A percentile compares a stretch with the other conserved stretches of the same genome.
Evolutionary conservation across 2,329 filamentous ascomycete species (phyloP).

Genomic region (Aspergillus persii): DNA sequence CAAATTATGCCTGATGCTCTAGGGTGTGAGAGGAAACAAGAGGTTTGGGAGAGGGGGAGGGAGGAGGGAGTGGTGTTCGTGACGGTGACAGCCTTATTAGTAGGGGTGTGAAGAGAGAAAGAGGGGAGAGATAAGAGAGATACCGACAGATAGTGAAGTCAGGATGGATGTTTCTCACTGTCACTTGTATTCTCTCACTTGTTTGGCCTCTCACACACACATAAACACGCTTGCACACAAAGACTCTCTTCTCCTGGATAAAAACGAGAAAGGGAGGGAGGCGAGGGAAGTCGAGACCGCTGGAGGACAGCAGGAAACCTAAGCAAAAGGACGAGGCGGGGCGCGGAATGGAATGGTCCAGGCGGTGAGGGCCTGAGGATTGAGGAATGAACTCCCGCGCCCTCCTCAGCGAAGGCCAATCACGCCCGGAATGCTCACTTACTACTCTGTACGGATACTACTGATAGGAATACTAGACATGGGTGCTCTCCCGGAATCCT

Average conservation of each 20-base stretch:
- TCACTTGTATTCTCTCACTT: not conserved
- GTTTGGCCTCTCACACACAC: not conserved
- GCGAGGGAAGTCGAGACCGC: not conserved
- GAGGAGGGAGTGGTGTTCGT: not conserved
- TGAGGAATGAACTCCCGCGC: not conserved
- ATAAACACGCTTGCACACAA: not conserved
- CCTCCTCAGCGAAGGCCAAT: no score
- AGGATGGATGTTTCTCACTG: not conserved
- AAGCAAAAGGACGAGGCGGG: not conserved
- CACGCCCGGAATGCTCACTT: no score
- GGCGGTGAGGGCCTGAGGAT: not conserved
- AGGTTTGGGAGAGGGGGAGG: slow-evolving; percentile 6
- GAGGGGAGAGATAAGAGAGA: no score
- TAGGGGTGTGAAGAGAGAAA: not conserved
- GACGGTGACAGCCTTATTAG: not conserved
- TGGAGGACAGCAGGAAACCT: no score
- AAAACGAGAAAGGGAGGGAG: not conserved
- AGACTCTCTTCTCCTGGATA: no score
- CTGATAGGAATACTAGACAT: no score
- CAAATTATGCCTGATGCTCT: no score
- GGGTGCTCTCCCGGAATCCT: no score
- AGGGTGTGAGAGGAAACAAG: not conserved
- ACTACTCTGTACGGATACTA: no score
- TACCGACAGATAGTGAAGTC: not conserved
- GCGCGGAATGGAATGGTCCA: not conserved